These are phyloP conservation scores for Symmetrospora coprosmae DNA, from an alignment of 768 basidiomycete genomes.

Conservation along the genomic window DNA sequence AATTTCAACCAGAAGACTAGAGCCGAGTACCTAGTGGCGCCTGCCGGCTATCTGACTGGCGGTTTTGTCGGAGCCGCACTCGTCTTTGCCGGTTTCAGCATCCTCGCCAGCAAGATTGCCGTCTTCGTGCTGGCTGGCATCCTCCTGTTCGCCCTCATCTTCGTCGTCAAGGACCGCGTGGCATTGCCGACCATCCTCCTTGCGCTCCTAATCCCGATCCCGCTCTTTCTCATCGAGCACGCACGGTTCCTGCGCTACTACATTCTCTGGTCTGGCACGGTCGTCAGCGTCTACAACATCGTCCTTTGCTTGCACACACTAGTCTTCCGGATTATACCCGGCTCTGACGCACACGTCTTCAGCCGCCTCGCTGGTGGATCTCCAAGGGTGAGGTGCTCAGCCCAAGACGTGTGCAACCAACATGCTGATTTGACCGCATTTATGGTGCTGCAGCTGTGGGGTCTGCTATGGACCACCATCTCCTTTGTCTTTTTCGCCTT, in stretches of 20 bases:
- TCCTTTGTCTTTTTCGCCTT: neutral
- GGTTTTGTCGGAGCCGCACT: neutral
- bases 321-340: no score
- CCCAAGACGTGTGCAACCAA: no score
- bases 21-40: neutral
- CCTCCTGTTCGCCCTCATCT: neutral
- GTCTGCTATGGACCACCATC: neutral
- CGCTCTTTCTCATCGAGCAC: constrained; percentile 2
- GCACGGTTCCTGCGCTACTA: constrained; percentile 8
- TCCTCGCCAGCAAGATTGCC: constrained; percentile 15
- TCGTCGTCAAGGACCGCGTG: neutral
- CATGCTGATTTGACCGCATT: no score
- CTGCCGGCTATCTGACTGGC: constrained; percentile 3
- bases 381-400: no score
- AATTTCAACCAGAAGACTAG: neutral
- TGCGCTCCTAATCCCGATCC: constrained; percentile 8
- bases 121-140: neutral
- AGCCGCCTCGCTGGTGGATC: no score
- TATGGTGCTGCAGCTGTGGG: constrained; percentile 2
- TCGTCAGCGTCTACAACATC: neutral
- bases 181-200: neutral
- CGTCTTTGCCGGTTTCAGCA: constrained; percentile 7
- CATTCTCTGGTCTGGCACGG: constrained; percentile 10
- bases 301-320: no score
- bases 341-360: no score